A percentile compares a stretch with the other conserved stretches of the same genome.
phyloP scores from a whole-genome alignment of 306 rosid genomes.

The Pyrus bretschneideri region DNA sequence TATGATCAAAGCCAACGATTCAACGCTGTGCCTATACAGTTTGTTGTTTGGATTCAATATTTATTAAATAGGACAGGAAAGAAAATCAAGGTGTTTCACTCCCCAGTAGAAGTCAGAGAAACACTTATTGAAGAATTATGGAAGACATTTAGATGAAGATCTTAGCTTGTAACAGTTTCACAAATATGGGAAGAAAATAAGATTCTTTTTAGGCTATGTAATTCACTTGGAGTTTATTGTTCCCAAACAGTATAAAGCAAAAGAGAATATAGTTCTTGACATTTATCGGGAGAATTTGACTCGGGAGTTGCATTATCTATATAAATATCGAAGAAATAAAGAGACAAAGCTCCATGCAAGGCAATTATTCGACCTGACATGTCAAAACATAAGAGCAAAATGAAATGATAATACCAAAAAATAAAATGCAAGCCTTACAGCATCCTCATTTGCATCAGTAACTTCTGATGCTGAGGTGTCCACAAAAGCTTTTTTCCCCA shows the following conservation, averaged over 20 bases:
- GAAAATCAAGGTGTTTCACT: not conserved
- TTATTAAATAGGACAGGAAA: too few species aligned
- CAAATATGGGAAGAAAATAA: not conserved
- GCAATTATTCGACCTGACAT: not conserved
- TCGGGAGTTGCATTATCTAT: not conserved
- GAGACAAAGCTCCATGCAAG: not conserved
- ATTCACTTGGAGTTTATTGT: not conserved
- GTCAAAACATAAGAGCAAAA: not conserved
- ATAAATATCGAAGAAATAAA: not conserved
- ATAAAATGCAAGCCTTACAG: slow-evolving; percentile 20
- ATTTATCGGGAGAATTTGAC: not conserved
- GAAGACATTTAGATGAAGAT: not conserved
- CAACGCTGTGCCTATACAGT: not conserved
- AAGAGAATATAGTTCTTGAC: not conserved
- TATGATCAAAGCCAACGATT: not conserved
- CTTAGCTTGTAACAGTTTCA: not conserved
- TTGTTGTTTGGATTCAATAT: not conserved
- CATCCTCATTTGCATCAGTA: slow-evolving; percentile 19
- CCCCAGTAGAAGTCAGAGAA: not conserved
- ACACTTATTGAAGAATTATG: not conserved
- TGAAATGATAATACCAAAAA: not conserved
- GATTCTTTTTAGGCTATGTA: not conserved
- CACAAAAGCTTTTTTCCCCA: slow-evolving; percentile 19
- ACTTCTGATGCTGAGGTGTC: slow-evolving; percentile 42
- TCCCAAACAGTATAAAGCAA: not conserved